These are phyloP conservation scores for Penicillium palitans DNA, from an alignment of 2,329 filamentous ascomycete genomes.

Conservation along the genomic window DNA sequence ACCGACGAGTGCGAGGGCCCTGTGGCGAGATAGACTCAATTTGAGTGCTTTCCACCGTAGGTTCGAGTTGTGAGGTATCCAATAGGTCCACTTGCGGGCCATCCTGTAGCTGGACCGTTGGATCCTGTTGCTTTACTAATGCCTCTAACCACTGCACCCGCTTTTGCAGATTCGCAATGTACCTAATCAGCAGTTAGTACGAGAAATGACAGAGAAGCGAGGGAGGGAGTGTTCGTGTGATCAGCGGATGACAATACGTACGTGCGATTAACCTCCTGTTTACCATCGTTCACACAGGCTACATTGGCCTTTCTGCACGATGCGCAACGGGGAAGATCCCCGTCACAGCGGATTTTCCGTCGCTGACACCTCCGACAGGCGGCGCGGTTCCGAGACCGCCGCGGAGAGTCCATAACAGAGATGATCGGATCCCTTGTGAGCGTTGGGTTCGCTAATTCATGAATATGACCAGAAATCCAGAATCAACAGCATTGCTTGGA, in stretches of 20 bases:
- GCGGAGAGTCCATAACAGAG: conserved; percentile 28
- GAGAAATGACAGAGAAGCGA: neutral
- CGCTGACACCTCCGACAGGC: conserved; percentile 47
- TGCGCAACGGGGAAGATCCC: conserved; percentile 45
- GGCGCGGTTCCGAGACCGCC: conserved; percentile 34
- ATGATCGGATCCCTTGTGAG: too few relatives aligned
- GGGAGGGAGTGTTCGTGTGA: neutral
- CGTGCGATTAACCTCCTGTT: conserved; percentile 47
- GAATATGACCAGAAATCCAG: neutral
- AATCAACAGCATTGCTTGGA: too few relatives aligned
- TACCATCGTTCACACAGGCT: conserved; percentile 49
- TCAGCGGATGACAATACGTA: conserved; percentile 15
- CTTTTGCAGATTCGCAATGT: conserved; percentile 43
- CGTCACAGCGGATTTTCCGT: conserved; percentile 54
- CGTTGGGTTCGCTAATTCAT: neutral
- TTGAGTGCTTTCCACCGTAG: neutral
- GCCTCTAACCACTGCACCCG: conserved; percentile 51
- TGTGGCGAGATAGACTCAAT: neutral
- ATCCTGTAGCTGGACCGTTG: conserved; percentile 44
- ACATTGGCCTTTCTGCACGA: conserved; percentile 48
- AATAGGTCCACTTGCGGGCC: conserved; percentile 17
- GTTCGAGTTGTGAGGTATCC: conserved; percentile 3
- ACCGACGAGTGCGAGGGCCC: neutral
- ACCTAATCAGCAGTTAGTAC: conserved; percentile 21
- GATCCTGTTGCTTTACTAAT: conserved; percentile 45